Base-by-base conservation (phyloP, 2,329 filamentous ascomycete species). In the Mycosphaerella sp. region DNA sequence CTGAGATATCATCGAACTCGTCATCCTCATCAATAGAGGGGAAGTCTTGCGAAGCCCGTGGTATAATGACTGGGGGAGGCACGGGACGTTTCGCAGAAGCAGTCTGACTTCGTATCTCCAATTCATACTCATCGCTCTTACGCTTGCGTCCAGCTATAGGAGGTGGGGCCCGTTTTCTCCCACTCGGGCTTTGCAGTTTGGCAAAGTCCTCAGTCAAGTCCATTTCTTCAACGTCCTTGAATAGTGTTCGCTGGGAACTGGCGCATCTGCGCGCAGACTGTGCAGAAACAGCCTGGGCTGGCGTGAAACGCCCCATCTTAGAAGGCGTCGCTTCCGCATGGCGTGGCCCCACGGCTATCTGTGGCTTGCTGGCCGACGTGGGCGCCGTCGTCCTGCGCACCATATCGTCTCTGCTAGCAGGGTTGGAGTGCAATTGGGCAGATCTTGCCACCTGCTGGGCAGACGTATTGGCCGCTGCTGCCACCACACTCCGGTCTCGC, bases 101-200 rank as follows among this genome's bases (percentile, higher is more conserved):
- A 34, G 50, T 40, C 28, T 44, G 30, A 40, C 40, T 50, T 40
- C 49, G 52, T 17, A 58, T 40, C 30, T 67, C 67, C 25, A 58
- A 55, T 30, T 68, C 69, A 41, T 66, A 68, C 49, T 74, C 72
- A n/a, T 71, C 69, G 57, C 73, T 75, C 61, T 74, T 75, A 39
- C 73, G 66, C 60, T 75, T 76, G 50, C 68, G 69, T 6, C 61
- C 61, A 30, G 57, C 48, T 16, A 48, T 57, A 4, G 51, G 35
- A 4, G 40, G 37, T 0, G 54, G 42, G 9, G 47, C 40, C 4
- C 27, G 39, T 16, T 45, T 49, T 44, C 41, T 54, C n/a, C 58
- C 42, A 2, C 49, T 57, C 4, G 62, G 60, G 41, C 59, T 62
- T n/a, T 34, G 51, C 30, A 55, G 17, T 8, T 41, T 40, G 21